Base-by-base conservation (phyloP, 2,329 filamentous ascomycete species). In the Tolypocladium pustulatum region DNA sequence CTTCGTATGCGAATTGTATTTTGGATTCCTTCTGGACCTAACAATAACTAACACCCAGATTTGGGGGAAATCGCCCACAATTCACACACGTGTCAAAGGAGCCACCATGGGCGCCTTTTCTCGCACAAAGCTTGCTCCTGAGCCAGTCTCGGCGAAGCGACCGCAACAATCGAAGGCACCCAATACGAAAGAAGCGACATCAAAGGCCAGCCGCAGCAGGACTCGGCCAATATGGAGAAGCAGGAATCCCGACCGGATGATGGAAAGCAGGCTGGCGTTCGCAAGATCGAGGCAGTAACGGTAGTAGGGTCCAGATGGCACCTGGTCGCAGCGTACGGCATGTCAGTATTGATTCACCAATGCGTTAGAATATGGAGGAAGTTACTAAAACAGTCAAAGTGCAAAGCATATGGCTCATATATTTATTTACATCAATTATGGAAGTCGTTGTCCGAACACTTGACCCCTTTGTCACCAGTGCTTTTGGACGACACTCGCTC, bases 401-500 rank as follows among this genome's bases (percentile, higher is more conserved):
- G n/a, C 22, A 17, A 54, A 74, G 71, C 46, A 74, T 75, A 57
- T 76, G 73, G 73, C 60, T 74, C 43, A 71, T 75, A 61, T 73
- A 71, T 62, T 74, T 76, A 54, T 66, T 74, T 60, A 67, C 67
- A 34, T 70, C 73, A 3, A 70, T 72, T 54, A 68, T 73, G 59
- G 68, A 74, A 59, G 70, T 71, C 49, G 69, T 75, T 56, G 68
- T 73, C 20, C 64, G 66, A 54, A 75, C 64, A 5, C 65, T 79
- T 25, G 69, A 67, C 13, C 71, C 75, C 34, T 78, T 73, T 61
- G 72, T 77, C 13, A 76, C 75, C 15, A 78, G 75, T 60, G 68
- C 66, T 32, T 82, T 80, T 61, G 64, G 69, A 27, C 65, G 71
- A 2, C 80, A 82, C 65, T 80, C 78, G 2, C 71, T 82, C 13